These are phyloP conservation scores for Phytopythium montanum DNA, from an alignment of 352 stramenopile genomes.

Conservation along the genomic window DNA sequence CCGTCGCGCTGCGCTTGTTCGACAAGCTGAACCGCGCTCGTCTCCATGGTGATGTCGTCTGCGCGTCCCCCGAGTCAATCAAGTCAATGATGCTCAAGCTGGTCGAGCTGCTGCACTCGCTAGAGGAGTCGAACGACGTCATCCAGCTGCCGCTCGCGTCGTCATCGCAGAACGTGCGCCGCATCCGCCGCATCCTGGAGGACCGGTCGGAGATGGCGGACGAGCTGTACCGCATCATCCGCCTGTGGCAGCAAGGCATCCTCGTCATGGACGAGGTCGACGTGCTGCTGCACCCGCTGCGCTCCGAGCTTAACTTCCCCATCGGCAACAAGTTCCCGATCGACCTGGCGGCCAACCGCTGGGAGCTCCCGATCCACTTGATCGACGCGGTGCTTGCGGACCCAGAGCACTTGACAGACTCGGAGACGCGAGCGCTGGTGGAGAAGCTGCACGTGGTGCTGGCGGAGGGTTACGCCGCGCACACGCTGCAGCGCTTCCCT, in stretches of 20 bases:
- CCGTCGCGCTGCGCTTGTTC: slow-evolving; percentile 55
- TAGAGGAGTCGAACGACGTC: slow-evolving; percentile 81
- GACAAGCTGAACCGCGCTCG: slow-evolving; percentile 89
- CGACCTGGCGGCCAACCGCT: slow-evolving; percentile 87
- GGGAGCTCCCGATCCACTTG: slow-evolving; percentile 91
- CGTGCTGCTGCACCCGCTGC: slow-evolving; percentile 87
- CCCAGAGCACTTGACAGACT: background rate
- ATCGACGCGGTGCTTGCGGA: slow-evolving; percentile 93
- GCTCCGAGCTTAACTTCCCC: slow-evolving; percentile 90
- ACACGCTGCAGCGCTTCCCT: slow-evolving; percentile 96
- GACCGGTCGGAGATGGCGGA: slow-evolving; percentile 87
- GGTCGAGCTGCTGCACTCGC: slow-evolving; percentile 90
- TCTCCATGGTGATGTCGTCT: slow-evolving; percentile 94
- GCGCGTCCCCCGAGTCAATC: slow-evolving; percentile 97
- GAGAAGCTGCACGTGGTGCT: slow-evolving; percentile 88
- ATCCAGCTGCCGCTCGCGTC: slow-evolving; percentile 54
- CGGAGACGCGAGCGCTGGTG: slow-evolving; percentile 15
- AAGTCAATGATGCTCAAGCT: slow-evolving; percentile 99
- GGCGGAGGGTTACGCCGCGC: slow-evolving; percentile 88
- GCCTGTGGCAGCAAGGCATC: slow-evolving; percentile 92
- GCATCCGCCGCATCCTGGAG: slow-evolving; percentile 64
- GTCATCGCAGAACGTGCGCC: slow-evolving; percentile 68
- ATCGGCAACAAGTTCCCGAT: slow-evolving; percentile 92
- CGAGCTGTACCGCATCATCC: slow-evolving; percentile 84
- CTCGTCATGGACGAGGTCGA: slow-evolving; percentile 94